A percentile compares a stretch with the other conserved stretches of the same genome.
Evolutionary conservation across 2,329 filamentous ascomycete species (phyloP).

Genomic region (Cercospora citrullina): DNA sequence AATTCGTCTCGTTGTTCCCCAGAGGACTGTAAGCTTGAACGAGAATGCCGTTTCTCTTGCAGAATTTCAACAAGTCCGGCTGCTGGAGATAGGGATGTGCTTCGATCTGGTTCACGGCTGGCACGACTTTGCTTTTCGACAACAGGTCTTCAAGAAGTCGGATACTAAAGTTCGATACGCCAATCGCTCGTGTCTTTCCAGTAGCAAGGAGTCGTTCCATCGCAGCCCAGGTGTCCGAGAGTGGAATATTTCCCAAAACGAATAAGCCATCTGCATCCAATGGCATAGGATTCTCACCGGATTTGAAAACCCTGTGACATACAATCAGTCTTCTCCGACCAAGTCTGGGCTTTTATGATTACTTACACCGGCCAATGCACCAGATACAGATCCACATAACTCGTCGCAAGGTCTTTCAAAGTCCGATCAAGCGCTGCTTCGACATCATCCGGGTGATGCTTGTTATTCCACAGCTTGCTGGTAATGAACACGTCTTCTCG

Average conservation of each 20-base stretch:
- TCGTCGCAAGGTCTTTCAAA: slow-evolving; percentile 42
- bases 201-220: not conserved
- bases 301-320: not conserved
- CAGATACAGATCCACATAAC: slow-evolving; percentile 47
- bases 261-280: not conserved
- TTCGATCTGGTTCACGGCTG: not conserved
- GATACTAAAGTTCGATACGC: not conserved
- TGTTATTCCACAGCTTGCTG: not conserved
- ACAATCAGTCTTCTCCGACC: not conserved
- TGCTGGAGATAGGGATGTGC: not conserved
- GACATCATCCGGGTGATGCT: slow-evolving; percentile 24
- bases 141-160: not conserved
- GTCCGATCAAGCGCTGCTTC: slow-evolving; percentile 40
- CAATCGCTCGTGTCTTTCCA: not conserved
- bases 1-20: not conserved
- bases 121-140: not conserved
- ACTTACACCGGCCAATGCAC: slow-evolving; percentile 44
- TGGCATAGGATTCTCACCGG: slow-evolving; percentile 5
- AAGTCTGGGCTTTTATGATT: not conserved
- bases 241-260: not conserved
- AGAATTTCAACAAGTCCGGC: not conserved
- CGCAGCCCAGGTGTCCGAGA: not conserved
- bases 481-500: not conserved
- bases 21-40: not conserved
- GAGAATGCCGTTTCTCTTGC: not conserved